Base-by-base conservation (phyloP, 306 rosid genomes). In the Pyrus bretschneideri region DNA sequence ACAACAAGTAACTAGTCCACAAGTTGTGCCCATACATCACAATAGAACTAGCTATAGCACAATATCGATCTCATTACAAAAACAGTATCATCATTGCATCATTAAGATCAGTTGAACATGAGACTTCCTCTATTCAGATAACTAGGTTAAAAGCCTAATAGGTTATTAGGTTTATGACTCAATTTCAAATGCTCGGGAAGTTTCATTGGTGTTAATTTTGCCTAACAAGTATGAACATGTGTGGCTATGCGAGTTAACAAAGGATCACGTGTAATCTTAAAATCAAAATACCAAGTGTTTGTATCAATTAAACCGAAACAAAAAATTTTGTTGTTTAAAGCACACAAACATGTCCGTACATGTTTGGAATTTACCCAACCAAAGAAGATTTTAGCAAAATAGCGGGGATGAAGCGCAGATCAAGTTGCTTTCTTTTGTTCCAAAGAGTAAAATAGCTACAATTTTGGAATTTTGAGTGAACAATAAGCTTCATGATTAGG, bases 401-500 rank as follows among this genome's bases (percentile, higher is more conserved):
- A 31, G 10, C 3, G 45, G 59, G 22, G 12, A 1, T 33, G 62
- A 54, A 67, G 35, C 31, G 71, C 57, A 77, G 46, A 71, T 64
- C 42, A 62, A 55, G 65, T 75, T 72, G 57, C 82, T 68, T 49
- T 62, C 69, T 69, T 69, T 82, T 81, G 73, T 67, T 18, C 15
- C 70, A 60, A 75, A 79, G 61, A 51, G 54, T 52, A 72, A 74
- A 71, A 64, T 44, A n/a, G 12, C 61, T 35, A 79, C 78, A 78
- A 23, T 45, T 22, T 12, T 70, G 78, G 60, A 68, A 79, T 62
- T 58, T 57, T 52, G 82, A 65, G 82, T 79, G 77, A 19, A 46
- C 23, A 62, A 45, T 69, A 81, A 82, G 77, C 75, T 72, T 79
- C 72, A 80, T 76, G 72, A 86, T 81, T 77, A 72, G 63, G 69